These are phyloP conservation scores for Brassica balearica DNA, from an alignment of 441 rosid species.

Conservation along the genomic window DNA sequence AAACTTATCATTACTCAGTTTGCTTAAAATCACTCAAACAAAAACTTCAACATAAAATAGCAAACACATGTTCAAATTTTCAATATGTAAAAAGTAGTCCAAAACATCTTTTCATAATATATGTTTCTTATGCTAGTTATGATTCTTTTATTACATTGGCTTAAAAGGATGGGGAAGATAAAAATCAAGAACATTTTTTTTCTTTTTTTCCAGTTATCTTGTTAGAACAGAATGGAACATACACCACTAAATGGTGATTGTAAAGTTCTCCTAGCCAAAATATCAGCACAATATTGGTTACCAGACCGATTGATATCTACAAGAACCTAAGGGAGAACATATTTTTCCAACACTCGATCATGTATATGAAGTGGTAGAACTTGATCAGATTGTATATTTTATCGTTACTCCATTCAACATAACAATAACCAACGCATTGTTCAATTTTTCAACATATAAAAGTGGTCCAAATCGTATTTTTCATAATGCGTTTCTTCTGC, in stretches of 20 bases:
- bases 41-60: not conserved
- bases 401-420: not conserved
- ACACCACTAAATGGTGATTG: not conserved
- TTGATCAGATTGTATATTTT: not conserved
- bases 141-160: not conserved
- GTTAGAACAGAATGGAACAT: not conserved
- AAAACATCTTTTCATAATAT: not conserved
- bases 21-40: constrained; percentile 3
- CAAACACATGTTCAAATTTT: not conserved
- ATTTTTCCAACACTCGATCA: not conserved
- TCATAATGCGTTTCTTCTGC: not conserved
- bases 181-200: not conserved
- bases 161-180: not conserved
- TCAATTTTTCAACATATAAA: not conserved
- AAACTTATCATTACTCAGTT: not conserved
- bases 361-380: not conserved
- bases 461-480: not conserved
- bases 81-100: not conserved
- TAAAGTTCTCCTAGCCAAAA: not conserved
- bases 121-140: not conserved
- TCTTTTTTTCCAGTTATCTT: not conserved
- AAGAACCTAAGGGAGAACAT: not conserved
- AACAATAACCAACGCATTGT: not conserved
- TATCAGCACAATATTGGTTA: not conserved
- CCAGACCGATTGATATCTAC: not conserved